phyloP scores from a whole-genome alignment of 2,329 filamentous ascomycete species.

The Hymenoscyphus albidus region DNA sequence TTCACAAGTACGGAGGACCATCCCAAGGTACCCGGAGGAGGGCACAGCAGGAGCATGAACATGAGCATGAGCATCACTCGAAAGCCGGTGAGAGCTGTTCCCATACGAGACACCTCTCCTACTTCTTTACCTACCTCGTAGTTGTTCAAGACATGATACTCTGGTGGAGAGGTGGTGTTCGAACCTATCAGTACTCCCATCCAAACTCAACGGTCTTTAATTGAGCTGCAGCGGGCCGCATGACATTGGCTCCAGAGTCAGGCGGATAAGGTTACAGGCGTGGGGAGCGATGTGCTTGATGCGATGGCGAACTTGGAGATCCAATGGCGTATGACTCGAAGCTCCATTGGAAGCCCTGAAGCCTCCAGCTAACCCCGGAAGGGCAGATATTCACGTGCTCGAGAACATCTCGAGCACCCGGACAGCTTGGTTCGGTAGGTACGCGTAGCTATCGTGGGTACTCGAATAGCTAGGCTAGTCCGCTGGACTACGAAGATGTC shows the following conservation, averaged over 20 bases:
- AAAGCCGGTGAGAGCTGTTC: background rate
- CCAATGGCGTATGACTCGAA: conserved; percentile 13
- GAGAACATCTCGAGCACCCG: background rate
- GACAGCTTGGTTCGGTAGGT: too few species aligned
- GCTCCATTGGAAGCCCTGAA: background rate
- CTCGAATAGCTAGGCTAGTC: too few species aligned
- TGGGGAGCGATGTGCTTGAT: conserved; percentile 8
- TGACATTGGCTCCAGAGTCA: conserved; percentile 1
- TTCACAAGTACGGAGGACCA: background rate
- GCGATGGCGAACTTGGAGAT: conserved; percentile 5
- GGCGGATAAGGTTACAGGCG: conserved; percentile 8
- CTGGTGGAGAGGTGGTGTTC: background rate
- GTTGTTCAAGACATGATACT: background rate
- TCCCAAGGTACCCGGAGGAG: background rate
- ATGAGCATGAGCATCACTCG: too few species aligned
- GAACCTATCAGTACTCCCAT: background rate
- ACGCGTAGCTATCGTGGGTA: too few species aligned
- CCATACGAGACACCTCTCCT: background rate
- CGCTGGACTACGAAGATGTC: too few species aligned
- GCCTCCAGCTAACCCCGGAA: too few species aligned
- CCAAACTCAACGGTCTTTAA: background rate
- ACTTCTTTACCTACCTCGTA: too few species aligned
- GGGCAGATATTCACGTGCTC: conserved; percentile 1
- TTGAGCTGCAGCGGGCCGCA: background rate
- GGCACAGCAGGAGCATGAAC: too few species aligned